Base-by-base conservation (phyloP, 179 eudicot genomes). In the Spinacia oleracea region DNA sequence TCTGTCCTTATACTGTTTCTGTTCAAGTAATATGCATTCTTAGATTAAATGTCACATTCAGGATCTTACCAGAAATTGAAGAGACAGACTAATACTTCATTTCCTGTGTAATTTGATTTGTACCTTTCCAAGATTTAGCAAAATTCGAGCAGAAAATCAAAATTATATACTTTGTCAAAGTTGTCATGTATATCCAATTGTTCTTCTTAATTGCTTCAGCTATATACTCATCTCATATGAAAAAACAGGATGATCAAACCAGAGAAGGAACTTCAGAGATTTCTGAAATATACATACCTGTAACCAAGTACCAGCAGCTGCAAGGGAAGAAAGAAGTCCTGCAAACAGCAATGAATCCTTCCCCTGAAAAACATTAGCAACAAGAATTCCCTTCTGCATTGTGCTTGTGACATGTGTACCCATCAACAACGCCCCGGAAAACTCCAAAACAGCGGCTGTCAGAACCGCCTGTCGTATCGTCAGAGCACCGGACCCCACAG, bases 221-320 rank as follows among this genome's bases (percentile, higher is more conserved):
- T 25, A 14, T 21, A 3, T 72, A 45, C 14, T 15, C n/a, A 15
- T 69, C 48, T 15, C 23, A 1, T 45, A 11, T 12, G 9, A 35
- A 10, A 34, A 59, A 43, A 46, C 27, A 60, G 42, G 51, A 31
- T 58, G 14, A 50, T 48, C 23, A 60, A 55, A 42, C 6, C 59
- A 62, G 42, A 77, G 53, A 51, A 65, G 34, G 27, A 20, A 14
- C 40, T 20, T 43, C 18, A 55, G 31, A 71, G 31, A 46, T 58
- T 6, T 45, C 46, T 4, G 18, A 62, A 42, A n/a, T n/a, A n/a
- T n/a, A n/a, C 43, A 29, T 68, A 96, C 99, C 98, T 96, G 98
- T 71, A 96, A 85, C 98, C 98, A 96, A 67, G 99, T 93, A 34
- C 99, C 99, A 81, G 98, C 98, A 86, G 98, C 91, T 50, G 96